Evolutionary conservation across 1,284 basidiomycete genomes (phyloP), one percentile per base, ranked within the genome.

Genomic region (Neotropicomus parvogracilis): DNA sequence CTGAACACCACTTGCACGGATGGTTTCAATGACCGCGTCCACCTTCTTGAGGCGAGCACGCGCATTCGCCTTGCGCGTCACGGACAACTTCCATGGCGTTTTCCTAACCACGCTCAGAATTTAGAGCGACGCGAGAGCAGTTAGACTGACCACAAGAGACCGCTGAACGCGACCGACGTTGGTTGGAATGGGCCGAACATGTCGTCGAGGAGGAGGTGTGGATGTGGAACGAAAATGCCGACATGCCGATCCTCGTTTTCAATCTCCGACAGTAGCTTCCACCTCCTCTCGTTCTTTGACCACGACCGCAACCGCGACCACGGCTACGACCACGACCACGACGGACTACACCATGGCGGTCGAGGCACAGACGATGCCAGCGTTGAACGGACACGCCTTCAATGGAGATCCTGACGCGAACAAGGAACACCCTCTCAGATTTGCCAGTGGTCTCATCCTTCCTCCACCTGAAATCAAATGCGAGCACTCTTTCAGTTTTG

Each of bases 381-480:
- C 38, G 2, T 37, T 67, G 38, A 72, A 75, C 34, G 75, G 72
- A 6, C 60, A 73, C 36, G 60, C 59, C 34, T 50, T 64, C 28
- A 60, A 73, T 43, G 73, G 66, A 27, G 71, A 75, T 44, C 65
- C 64, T n/a, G 66, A 70, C 28, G 67, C 73, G 65, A 69, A 63
- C 59, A 70, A 70, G 55, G 67, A 69, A 37, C 66, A 53, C 40
- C 53, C 64, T 43, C 72, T 78, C 72, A 76, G 81, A 59, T 91
- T 88, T 63, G 76, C 85, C 31, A 86, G 78, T 54, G 91, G 91
- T 40, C 80, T 95, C 60, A 95, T 95, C 70, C 85, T 94, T 40
- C 92, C 92, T 53, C 91, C 92, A 6, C 89, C 88, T 36, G 93
- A 95, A 69, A 92, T 95, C 60, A 91, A 94, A 77, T 88, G 92